Evolutionary conservation across 23 red algal genomes (phyloP).

Genomic region (Gracilaria caudata): DNA sequence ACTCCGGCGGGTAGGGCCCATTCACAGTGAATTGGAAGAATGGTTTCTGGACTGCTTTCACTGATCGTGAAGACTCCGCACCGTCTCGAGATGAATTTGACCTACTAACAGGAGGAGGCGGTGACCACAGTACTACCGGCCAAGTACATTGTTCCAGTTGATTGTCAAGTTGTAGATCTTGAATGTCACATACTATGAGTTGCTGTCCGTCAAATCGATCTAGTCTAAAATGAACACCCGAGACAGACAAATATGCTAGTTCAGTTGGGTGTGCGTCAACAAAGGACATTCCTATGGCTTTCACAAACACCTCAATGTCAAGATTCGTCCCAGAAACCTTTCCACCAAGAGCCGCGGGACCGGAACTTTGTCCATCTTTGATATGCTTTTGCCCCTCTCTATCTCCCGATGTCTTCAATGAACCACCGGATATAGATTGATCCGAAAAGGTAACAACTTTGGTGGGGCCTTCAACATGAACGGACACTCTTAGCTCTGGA

Average conservation of each 20-base stretch:
- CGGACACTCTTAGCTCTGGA: constrained; percentile 59
- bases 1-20: constrained; percentile 37
- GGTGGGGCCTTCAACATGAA: constrained; percentile 79
- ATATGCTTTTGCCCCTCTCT: not conserved
- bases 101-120: constrained; percentile 42
- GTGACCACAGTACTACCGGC: constrained; percentile 85
- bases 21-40: constrained; percentile 73
- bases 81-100: not conserved
- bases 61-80: not conserved
- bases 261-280: constrained; percentile 78
- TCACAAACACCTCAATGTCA: constrained; percentile 75
- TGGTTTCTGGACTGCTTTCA: constrained; percentile 37
- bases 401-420: not conserved
- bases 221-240: constrained; percentile 72
- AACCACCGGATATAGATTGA: not conserved
- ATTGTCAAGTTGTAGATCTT: constrained; percentile 91
- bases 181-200: constrained; percentile 60
- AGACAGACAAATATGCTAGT: constrained; percentile 76
- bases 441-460: constrained; percentile 92
- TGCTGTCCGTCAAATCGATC: constrained; percentile 70
- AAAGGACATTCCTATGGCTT: constrained; percentile 81
- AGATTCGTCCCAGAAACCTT: constrained; percentile 33
- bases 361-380: not conserved
- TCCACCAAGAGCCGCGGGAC: not conserved
- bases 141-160: constrained; percentile 75